These are phyloP conservation scores for Bipolaris zeicola DNA, from an alignment of 2,329 filamentous ascomycete species.

Conservation along the genomic window DNA sequence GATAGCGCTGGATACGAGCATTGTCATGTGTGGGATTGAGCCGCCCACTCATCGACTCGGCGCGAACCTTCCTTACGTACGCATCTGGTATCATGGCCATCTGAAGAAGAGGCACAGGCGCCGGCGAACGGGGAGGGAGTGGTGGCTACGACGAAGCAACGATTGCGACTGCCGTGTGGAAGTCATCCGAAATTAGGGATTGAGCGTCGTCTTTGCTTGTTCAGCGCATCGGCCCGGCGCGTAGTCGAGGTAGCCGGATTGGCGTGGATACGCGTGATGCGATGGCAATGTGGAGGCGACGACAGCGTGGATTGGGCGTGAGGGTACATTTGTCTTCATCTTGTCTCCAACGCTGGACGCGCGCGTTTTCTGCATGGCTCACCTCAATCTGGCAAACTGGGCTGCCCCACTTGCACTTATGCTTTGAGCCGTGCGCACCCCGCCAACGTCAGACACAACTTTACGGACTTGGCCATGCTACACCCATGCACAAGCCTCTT, in stretches of 20 bases:
- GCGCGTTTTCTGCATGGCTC: constrained; percentile 1
- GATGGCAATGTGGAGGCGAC: not conserved
- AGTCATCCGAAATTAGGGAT: not conserved
- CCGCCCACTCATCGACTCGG: not conserved
- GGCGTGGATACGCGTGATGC: not conserved
- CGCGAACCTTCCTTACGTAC: not conserved
- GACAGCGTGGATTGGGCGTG: not conserved
- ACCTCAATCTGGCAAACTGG: constrained; percentile 1
- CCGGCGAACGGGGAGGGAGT: not conserved
- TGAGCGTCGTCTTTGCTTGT: not conserved
- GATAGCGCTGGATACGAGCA: constrained; percentile 2
- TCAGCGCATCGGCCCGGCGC: not conserved
- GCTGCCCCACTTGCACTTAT: constrained; percentile 1
- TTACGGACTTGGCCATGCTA: not conserved
- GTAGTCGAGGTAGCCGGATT: not conserved
- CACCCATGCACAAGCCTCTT: not conserved
- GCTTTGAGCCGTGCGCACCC: constrained; percentile 1
- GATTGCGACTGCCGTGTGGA: not conserved
- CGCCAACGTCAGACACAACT: not conserved
- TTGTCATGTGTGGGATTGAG: not conserved
- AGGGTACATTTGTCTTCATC: not conserved
- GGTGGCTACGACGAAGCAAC: not conserved
- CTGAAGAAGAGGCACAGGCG: not conserved
- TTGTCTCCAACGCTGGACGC: not conserved
- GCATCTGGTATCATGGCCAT: not conserved